These are phyloP conservation scores for Colletotrichum sp. DNA, from an alignment of 2,329 filamentous ascomycete genomes.

Conservation along the genomic window DNA sequence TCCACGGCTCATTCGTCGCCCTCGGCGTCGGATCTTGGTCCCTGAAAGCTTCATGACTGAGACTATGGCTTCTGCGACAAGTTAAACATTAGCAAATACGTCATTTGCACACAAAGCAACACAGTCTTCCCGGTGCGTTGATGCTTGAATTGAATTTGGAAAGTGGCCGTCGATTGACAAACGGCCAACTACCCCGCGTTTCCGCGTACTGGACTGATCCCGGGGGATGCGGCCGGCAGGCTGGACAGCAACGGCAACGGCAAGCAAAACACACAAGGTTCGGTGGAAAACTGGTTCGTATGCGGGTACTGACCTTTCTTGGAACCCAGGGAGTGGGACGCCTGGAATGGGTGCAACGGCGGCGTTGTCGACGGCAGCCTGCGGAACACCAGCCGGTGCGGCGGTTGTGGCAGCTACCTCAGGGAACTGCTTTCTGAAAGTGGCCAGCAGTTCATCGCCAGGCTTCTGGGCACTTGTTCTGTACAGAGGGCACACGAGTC, in stretches of 20 bases:
- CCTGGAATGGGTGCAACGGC: neutral
- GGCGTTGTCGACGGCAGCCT: conserved; percentile 34
- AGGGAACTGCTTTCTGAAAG: conserved; percentile 84
- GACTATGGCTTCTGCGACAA: conserved; percentile 47
- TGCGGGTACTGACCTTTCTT: conserved; percentile 16
- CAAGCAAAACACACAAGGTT: neutral
- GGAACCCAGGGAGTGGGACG: conserved; percentile 8
- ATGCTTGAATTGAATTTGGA: neutral
- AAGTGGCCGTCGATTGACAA: neutral
- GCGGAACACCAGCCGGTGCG: conserved; percentile 40
- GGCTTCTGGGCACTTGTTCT: conserved; percentile 86
- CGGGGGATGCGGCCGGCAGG: neutral
- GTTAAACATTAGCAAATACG: conserved; percentile 15
- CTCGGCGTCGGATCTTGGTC: conserved; percentile 85
- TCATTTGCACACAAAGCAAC: neutral
- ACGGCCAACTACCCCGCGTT: conserved; percentile 2
- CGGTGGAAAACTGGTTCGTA: neutral
- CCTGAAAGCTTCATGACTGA: conserved; percentile 51
- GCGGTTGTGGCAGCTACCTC: conserved; percentile 66
- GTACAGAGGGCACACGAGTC: conserved; percentile 6
- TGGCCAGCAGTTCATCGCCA: conserved; percentile 80
- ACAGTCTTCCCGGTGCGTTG: neutral
- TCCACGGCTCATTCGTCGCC: conserved; percentile 80
- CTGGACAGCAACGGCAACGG: neutral
- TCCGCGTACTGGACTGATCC: conserved; percentile 4